Percentiles rank a stretch among this genome's conserved stretches.
Evolutionary conservation across 495 filamentous ascomycete genomes (phyloP).

Genomic region (Aspergillus funiculosus): DNA sequence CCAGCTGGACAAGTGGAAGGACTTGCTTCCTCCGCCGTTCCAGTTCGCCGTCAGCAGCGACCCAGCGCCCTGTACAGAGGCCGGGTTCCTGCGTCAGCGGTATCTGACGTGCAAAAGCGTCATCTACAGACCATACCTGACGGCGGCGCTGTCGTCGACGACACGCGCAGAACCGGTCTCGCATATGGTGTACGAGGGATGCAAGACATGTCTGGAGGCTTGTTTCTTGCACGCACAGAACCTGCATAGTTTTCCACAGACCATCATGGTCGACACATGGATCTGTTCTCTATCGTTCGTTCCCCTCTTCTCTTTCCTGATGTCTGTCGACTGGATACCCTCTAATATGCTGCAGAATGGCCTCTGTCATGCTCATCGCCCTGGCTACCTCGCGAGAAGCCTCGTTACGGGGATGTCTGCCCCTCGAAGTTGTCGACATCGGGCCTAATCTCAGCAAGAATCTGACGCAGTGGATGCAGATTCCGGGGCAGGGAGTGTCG

Average conservation of each 20-base stretch:
- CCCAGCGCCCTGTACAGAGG: slow-evolving; percentile 24
- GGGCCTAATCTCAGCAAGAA: slow-evolving; percentile 17
- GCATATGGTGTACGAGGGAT: slow-evolving; percentile 27
- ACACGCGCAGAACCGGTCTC: slow-evolving; percentile 11
- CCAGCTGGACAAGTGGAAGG: slow-evolving; percentile 42
- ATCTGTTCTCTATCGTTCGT: slow-evolving; percentile 45
- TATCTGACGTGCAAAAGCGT: slow-evolving; percentile 45
- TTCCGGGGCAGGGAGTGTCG: slow-evolving; percentile 16
- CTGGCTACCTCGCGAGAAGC: slow-evolving; percentile 17
- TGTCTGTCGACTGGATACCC: too few relatives aligned
- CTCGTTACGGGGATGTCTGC: slow-evolving; percentile 11
- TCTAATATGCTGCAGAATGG: slow-evolving; percentile 15
- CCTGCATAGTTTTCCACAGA: slow-evolving; percentile 34
- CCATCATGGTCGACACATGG: slow-evolving; percentile 44
- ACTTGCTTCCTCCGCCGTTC: slow-evolving; percentile 34
- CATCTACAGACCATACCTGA: slow-evolving; percentile 43
- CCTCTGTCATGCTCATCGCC: slow-evolving; percentile 20
- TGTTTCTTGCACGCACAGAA: slow-evolving; percentile 40
- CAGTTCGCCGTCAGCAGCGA: slow-evolving; percentile 28
- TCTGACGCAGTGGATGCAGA: slow-evolving; percentile 17
- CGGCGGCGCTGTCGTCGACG: slow-evolving; percentile 34
- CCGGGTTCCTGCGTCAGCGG: slow-evolving; percentile 39
- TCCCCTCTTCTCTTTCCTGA: background rate
- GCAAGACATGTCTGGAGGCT: slow-evolving; percentile 34
- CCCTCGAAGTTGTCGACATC: slow-evolving; percentile 13